Conservation (phyloP, 1,284 basidiomycete species). For the Moesziomyces parantarcticus region DNA sequence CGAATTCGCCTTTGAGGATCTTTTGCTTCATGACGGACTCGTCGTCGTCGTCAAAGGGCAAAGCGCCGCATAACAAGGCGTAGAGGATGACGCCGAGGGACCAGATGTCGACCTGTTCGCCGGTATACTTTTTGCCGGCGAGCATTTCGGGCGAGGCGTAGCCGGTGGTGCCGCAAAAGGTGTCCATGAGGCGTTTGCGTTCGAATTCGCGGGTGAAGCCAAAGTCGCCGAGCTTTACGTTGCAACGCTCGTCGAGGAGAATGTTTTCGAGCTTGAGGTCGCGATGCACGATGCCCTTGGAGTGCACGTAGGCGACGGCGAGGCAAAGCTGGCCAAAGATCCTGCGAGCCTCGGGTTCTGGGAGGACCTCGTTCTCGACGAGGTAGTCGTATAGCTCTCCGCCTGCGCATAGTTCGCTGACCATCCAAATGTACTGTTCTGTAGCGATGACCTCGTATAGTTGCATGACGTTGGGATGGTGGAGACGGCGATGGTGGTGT, state of each 20-base stretch:
- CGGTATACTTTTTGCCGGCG: conserved; percentile 85
- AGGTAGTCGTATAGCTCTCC: conserved; percentile 73
- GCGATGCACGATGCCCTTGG: conserved; percentile 69
- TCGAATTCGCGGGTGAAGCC: conserved; percentile 97
- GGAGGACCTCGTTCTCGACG: conserved; percentile 67
- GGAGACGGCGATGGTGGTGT: conserved; percentile 94
- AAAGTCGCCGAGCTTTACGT: conserved; percentile 82
- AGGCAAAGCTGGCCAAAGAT: conserved; percentile 69
- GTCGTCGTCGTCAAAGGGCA: conserved; percentile 98
- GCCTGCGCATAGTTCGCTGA: conserved; percentile 94
- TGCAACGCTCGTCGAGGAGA: conserved; percentile 69
- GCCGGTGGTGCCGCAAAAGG: conserved; percentile 95
- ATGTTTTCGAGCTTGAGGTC: conserved; percentile 73
- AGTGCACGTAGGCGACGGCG: conserved; percentile 69
- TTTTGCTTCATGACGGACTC: conserved; percentile 87
- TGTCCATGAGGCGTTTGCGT: conserved; percentile 84
- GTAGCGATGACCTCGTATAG: conserved; percentile 98
- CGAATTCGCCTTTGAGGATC: conserved; percentile 87
- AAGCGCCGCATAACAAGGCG: conserved; percentile 87
- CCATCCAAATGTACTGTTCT: conserved; percentile 93
- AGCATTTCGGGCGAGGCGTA: conserved; percentile 96
- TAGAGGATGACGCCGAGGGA: conserved; percentile 95
- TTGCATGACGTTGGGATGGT: conserved; percentile 93
- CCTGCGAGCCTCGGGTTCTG: conserved; percentile 64
- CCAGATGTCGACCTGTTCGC: conserved; percentile 97